phyloP scores from a whole-genome alignment of 257 asterid genomes.

The Hygrophila difformis region DNA sequence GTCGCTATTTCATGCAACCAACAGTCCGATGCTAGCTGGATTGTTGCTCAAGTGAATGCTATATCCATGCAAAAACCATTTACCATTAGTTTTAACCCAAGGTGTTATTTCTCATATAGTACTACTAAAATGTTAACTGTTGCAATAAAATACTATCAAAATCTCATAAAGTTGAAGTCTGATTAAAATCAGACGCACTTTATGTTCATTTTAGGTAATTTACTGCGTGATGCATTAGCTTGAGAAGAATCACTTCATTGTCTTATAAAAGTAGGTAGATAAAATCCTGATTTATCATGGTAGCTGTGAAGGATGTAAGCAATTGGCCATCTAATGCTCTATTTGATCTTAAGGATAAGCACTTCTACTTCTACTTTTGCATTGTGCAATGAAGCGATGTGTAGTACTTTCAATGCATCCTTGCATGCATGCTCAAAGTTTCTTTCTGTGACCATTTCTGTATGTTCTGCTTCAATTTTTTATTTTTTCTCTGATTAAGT shows the following conservation, averaged over 20 bases:
- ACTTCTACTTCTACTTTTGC: too few species aligned
- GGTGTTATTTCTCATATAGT: constrained; percentile 25
- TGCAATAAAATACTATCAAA: not conserved
- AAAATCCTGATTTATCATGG: too few species aligned
- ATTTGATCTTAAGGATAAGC: too few species aligned
- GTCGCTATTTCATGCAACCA: constrained; percentile 22
- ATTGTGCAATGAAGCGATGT: not conserved
- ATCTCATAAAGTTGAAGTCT: not conserved
- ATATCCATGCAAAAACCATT: constrained; percentile 32
- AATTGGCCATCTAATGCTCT: too few species aligned
- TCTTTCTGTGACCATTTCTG: not conserved
- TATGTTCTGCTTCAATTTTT: not conserved
- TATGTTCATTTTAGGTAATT: too few species aligned
- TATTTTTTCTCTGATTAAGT: not conserved
- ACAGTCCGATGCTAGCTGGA: constrained; percentile 27
- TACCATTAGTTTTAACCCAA: constrained; percentile 52
- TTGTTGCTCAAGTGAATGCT: constrained; percentile 35
- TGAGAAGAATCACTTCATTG: too few species aligned
- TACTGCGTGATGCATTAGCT: too few species aligned
- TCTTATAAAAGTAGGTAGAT: too few species aligned
- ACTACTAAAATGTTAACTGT: not conserved
- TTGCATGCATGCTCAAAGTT: not conserved
- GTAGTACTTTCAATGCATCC: not conserved
- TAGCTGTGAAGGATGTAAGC: too few species aligned
- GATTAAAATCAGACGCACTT: too few species aligned